Percentiles rank a stretch among this genome's conserved stretches.
Evolutionary conservation across 2,329 filamentous ascomycete genomes (phyloP).

Genomic region (Trichoderma oligosporum): DNA sequence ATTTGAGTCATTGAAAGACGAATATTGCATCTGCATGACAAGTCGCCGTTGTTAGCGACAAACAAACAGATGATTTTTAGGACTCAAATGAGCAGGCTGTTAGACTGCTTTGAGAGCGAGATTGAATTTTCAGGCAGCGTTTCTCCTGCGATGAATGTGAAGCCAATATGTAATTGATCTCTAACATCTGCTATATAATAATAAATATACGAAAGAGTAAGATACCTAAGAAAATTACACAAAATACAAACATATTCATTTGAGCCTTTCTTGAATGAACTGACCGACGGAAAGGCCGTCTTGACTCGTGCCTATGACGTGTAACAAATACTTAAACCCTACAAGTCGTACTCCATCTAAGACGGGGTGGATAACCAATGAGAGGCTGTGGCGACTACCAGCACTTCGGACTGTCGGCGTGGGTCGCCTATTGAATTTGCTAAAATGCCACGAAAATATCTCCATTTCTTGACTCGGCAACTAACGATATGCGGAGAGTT

Average conservation of each 20-base stretch:
- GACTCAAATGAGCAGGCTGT: background rate
- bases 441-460: background rate
- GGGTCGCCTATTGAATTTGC: background rate
- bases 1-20: background rate
- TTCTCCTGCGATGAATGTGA: background rate
- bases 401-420: constrained; percentile 7
- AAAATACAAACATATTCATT: no score
- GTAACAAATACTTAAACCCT: background rate
- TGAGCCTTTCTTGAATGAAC: background rate
- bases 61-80: background rate
- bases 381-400: background rate
- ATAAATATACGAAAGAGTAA: no score
- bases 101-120: background rate
- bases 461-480: background rate
- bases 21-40: constrained; percentile 1
- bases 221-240: background rate
- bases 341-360: background rate
- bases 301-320: constrained; percentile 2
- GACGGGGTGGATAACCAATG: background rate
- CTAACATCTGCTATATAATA: no score
- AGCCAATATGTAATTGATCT: no score
- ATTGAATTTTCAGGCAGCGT: background rate
- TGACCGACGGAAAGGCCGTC: background rate
- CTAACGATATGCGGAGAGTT: background rate
- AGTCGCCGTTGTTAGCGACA: background rate